Base-by-base conservation (phyloP, 257 asterid species). In the Phtheirospermum japonicum region DNA sequence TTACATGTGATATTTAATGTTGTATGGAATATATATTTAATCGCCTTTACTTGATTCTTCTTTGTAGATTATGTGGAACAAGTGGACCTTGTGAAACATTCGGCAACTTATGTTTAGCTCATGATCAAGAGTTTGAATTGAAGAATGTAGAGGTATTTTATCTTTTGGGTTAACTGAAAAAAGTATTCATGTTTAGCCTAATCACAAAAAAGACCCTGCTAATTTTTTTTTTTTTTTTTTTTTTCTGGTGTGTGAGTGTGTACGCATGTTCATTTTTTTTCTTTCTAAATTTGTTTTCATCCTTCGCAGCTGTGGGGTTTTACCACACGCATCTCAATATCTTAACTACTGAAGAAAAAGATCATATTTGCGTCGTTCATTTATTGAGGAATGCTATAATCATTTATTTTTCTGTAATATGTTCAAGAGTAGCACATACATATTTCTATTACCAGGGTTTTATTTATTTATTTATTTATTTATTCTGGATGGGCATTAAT, bases 1-100 rank as follows among this genome's bases (percentile, higher is more conserved):
- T 45, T 45, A 28, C 50, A 6, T 13, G 12, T 14, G 7, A 26
- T 53, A 26, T 31, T 57, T 30, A 5, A 18, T 43, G n/a, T 43
- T 11, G 12, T 43, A 20, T 0, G 18, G 9, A 6, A 17, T 12
- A 4, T 56, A 20, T 37, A 6, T 23, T n/a, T 72, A 28, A 30
- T 63, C 28, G 13, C 66, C 50, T 32, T 32, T 51, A 2, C 51
- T 8, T 56, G 32, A 59, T 58, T 13, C 30, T 14, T 17, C 45
- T 20, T 58, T 31, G 33, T 66, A 92, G 99, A 76, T 82, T 92
- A 77, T 75, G 76, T 7, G 99, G 99, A 67, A 79, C 84, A 46
- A 92, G 96, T 72, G 97, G 99, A 45, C 87, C 94, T 36, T 85
- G 94, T 63, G 99, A 92, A 69, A 92, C 99, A 71, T 92, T 85